phyloP scores from a whole-genome alignment of 768 basidiomycete species.

The Boletus subcaerulescens region DNA sequence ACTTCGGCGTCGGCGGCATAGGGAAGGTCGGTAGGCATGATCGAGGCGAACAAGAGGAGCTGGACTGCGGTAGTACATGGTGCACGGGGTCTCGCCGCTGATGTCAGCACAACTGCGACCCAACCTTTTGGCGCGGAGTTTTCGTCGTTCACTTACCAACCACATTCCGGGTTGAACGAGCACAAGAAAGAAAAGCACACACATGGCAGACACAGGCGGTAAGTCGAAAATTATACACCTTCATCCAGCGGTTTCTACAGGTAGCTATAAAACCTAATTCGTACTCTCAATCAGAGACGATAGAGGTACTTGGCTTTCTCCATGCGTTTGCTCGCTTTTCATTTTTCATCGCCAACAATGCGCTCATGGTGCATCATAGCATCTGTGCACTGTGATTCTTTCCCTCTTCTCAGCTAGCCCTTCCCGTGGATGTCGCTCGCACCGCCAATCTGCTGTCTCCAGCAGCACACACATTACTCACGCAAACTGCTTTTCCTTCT shows the following conservation, averaged over 20 bases:
- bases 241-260: conserved; percentile 26
- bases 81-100: conserved; percentile 24
- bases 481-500: conserved; percentile 41
- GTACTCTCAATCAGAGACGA: conserved; percentile 33
- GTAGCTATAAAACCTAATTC: conserved; percentile 26
- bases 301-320: conserved; percentile 34
- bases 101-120: conserved; percentile 21
- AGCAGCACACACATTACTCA: conserved; percentile 50
- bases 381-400: conserved; percentile 45
- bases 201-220: conserved; percentile 57
- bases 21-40: conserved; percentile 80
- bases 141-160: conserved; percentile 20
- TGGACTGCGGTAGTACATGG: conserved; percentile 13
- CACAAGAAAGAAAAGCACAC: conserved; percentile 14
- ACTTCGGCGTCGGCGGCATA: conserved; percentile 95
- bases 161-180: conserved; percentile 18
- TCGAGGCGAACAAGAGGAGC: conserved; percentile 12
- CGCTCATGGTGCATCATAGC: conserved; percentile 61
- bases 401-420: conserved; percentile 57
- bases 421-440: conserved; percentile 40
- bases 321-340: conserved; percentile 29
- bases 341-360: conserved; percentile 44
- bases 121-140: conserved; percentile 14
- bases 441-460: conserved; percentile 41
- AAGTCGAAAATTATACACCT: conserved; percentile 33